Evolutionary conservation across 139 green algal species (phyloP).

Genomic region (Pleodorina starrii): DNA sequence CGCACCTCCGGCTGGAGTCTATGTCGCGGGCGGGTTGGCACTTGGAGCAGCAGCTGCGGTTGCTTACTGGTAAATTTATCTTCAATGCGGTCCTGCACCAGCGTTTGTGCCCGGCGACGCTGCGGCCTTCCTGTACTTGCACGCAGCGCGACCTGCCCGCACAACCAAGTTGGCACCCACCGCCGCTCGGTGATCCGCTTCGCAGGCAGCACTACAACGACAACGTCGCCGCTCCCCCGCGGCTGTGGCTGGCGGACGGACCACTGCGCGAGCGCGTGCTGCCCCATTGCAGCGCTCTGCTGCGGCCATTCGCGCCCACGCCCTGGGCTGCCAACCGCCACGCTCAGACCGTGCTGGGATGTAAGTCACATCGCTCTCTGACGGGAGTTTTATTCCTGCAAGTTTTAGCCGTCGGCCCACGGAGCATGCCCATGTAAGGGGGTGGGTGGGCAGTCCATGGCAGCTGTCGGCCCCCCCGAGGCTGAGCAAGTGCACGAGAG

Average conservation of each 20-base stretch:
- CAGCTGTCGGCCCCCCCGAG: no score
- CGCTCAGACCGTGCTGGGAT: slow-evolving; percentile 26
- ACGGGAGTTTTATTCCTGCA: no score
- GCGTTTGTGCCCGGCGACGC: no score
- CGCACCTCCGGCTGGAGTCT: neutral
- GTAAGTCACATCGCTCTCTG: slow-evolving; percentile 23
- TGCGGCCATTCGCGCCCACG: neutral
- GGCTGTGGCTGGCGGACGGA: slow-evolving; percentile 18
- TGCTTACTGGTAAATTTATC: neutral
- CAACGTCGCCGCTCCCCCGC: neutral
- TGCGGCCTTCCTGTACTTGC: no score
- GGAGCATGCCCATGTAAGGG: no score
- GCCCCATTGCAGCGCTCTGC: slow-evolving; percentile 18
- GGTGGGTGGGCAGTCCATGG: no score
- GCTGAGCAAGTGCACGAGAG: no score
- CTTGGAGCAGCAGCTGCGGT: neutral
- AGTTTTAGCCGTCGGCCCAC: no score
- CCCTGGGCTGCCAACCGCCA: slow-evolving; percentile 35
- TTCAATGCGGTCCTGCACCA: no score
- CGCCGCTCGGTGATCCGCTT: no score
- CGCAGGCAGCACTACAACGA: slow-evolving; percentile 27
- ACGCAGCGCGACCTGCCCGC: no score
- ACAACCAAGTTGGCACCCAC: no score
- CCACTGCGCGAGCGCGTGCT: slow-evolving; percentile 9
- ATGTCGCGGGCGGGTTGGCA: neutral